A percentile compares a stretch with the other conserved stretches of the same genome.
Evolutionary conservation across 1,284 basidiomycete species (phyloP).

Genomic region (Trametes hirsuta): DNA sequence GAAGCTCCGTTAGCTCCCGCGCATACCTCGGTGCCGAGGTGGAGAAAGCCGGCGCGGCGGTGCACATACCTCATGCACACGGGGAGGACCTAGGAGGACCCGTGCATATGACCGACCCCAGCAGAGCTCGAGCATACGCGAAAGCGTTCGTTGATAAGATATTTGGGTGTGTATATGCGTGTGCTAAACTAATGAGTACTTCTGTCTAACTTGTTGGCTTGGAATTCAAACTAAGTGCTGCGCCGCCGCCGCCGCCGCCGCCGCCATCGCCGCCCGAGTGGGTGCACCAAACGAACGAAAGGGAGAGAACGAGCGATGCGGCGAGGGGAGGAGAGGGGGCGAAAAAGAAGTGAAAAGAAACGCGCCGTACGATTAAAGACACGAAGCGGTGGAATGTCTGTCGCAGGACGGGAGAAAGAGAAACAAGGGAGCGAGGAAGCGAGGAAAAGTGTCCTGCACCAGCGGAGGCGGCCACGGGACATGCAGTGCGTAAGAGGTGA

Average conservation of each 20-base stretch:
- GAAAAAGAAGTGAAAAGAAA: neutral
- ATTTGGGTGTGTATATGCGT: neutral
- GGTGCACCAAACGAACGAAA: too few species aligned
- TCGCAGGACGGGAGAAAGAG: too few species aligned
- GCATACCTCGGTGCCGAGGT: too few species aligned
- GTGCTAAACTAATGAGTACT: neutral
- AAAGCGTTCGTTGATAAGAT: neutral
- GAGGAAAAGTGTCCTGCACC: neutral
- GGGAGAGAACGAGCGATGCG: too few species aligned
- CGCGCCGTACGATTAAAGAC: too few species aligned
- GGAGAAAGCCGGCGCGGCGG: too few species aligned
- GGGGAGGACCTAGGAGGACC: neutral
- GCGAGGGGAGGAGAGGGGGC: neutral
- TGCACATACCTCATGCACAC: too few species aligned
- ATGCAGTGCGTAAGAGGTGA: neutral
- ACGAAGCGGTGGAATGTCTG: neutral
- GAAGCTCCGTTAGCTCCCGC: too few species aligned
- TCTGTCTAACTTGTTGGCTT: too few species aligned
- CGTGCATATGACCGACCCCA: neutral
- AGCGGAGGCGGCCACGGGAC: neutral
- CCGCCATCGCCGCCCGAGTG: too few species aligned
- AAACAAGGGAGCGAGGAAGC: neutral
- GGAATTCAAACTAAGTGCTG: too few species aligned
- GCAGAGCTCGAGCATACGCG: neutral
- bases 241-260: too few species aligned